Conservation (phyloP, 257 asterid species). For the Paraleonurus japonicus region DNA sequence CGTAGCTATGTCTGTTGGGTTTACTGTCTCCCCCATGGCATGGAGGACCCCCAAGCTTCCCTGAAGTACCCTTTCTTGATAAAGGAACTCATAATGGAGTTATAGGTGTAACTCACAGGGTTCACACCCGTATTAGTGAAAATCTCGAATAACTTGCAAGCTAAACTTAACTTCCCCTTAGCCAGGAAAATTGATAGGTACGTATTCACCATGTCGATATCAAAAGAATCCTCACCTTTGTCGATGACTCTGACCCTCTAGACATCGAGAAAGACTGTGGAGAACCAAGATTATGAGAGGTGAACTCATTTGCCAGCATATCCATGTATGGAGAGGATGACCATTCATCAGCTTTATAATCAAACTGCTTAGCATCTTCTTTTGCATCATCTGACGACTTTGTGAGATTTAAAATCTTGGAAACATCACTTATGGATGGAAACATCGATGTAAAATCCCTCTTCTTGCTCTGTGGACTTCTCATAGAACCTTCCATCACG, state of each 20-base stretch:
- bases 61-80: constrained; percentile 86
- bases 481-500: constrained; percentile 68
- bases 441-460: constrained; percentile 71
- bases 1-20: constrained; percentile 80
- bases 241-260: constrained; percentile 56
- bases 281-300: constrained; percentile 29
- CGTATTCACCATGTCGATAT: constrained; percentile 84
- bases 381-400: constrained; percentile 26
- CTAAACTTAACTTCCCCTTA: constrained; percentile 86
- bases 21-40: constrained; percentile 63
- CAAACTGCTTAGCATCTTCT: constrained; percentile 24
- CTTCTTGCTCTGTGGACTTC: constrained; percentile 57
- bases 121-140: constrained; percentile 64
- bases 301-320: constrained; percentile 50
- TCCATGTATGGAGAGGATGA: constrained; percentile 96
- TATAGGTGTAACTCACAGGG: constrained; percentile 78
- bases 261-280: constrained; percentile 39
- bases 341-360: constrained; percentile 63
- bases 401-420: constrained; percentile 47
- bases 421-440: constrained; percentile 48
- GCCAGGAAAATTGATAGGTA: constrained; percentile 79
- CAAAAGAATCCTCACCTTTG: constrained; percentile 74
- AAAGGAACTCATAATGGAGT: constrained; percentile 86
- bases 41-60: constrained; percentile 80
- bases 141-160: constrained; percentile 87